A percentile compares a stretch with the other conserved stretches of the same genome.
These are phyloP conservation scores for Diplodia corticola DNA, from an alignment of 2,329 filamentous ascomycete genomes.

Conservation along the genomic window DNA sequence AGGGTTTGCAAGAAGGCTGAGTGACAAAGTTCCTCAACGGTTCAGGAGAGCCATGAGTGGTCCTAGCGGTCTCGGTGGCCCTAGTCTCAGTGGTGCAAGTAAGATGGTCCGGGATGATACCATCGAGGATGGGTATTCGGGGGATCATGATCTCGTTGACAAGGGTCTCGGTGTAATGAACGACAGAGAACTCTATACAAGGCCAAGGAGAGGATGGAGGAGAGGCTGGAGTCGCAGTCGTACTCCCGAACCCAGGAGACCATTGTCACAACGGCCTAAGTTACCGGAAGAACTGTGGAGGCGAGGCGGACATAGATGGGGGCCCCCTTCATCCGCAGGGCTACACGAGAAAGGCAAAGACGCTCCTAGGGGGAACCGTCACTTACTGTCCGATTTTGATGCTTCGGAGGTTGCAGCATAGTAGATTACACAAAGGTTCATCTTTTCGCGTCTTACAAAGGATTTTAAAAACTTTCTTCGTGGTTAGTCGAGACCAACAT, in stretches of 20 bases:
- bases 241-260: neutral
- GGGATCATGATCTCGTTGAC: neutral
- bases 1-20: neutral
- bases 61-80: neutral
- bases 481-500: too few species aligned
- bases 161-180: neutral
- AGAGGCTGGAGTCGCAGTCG: conserved; percentile 11
- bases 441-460: neutral
- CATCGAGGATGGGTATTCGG: neutral
- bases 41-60: neutral
- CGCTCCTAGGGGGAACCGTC: neutral
- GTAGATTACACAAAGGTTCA: neutral
- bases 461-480: too few species aligned
- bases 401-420: neutral
- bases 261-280: neutral
- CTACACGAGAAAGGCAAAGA: neutral
- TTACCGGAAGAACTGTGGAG: neutral
- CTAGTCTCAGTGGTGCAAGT: neutral
- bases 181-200: neutral
- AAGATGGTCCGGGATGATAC: neutral
- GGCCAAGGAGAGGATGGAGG: neutral
- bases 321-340: neutral
- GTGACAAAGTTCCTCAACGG: neutral
- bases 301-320: neutral
- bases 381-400: neutral